phyloP scores from a whole-genome alignment of 495 filamentous ascomycete genomes.

The Xylaria bambusicola region DNA sequence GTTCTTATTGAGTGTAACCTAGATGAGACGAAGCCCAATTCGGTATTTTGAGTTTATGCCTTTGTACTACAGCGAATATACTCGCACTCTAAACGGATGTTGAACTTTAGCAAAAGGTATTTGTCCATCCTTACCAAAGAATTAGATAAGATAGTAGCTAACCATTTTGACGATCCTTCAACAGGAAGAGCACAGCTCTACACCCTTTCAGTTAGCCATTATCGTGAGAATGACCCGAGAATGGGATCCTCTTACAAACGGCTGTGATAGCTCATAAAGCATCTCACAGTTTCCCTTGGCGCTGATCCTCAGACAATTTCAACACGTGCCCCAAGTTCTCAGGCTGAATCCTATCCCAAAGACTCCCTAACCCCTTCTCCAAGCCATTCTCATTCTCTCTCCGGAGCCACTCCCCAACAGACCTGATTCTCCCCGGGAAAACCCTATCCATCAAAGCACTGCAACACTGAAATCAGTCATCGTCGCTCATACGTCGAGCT shows the following conservation, averaged over 20 bases:
- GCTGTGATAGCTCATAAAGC: neutral
- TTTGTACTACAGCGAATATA: neutral
- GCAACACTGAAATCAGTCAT: too few relatives aligned
- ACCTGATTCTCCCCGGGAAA: conserved; percentile 49
- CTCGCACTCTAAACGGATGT: too few relatives aligned
- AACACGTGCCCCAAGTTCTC: conserved; percentile 32
- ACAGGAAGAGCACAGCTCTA: too few relatives aligned
- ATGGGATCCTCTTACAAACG: too few relatives aligned
- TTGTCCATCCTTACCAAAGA: too few relatives aligned
- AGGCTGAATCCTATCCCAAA: conserved; percentile 40
- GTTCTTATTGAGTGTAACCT: conserved; percentile 4
- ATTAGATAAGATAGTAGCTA: too few relatives aligned
- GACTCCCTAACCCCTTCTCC: conserved; percentile 26
- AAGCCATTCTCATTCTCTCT: conserved; percentile 42
- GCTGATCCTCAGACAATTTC: conserved; percentile 38
- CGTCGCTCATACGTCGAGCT: too few relatives aligned
- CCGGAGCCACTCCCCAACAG: conserved; percentile 52
- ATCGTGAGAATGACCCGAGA: too few relatives aligned
- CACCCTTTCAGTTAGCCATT: too few relatives aligned
- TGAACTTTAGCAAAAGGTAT: too few relatives aligned
- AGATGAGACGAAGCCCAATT: neutral
- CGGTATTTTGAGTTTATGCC: neutral
- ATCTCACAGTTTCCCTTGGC: conserved; percentile 33
- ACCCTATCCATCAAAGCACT: conserved; percentile 52
- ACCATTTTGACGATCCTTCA: too few relatives aligned